Base-by-base conservation (phyloP, 2,329 filamentous ascomycete genomes). In the Paraphoma chrysanthemicola region DNA sequence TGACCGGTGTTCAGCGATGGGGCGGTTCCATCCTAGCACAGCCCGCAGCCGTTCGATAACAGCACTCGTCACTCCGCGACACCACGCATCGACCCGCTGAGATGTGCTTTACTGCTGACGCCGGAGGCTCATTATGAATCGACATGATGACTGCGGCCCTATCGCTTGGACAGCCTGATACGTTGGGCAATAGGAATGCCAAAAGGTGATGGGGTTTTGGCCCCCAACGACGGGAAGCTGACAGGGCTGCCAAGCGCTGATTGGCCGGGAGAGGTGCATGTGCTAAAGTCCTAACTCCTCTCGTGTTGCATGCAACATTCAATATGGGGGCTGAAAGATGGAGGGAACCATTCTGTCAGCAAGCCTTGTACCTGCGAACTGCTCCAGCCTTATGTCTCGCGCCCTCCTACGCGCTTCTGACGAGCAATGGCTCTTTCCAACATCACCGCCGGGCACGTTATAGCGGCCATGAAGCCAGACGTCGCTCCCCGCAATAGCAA, bases 321-420 rank as follows among this genome's bases (percentile, higher is more conserved):
- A 53, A 60, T 53, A 63, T 72, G 61, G 71, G 69, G 71, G 70
- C 70, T 64, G 65, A 69, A 66, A 57, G 54, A 16, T 30, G n/a
- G 49, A 36, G 33, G 33, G 53, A 64, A 63, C 55, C 39, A 51
- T 44, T 46, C 50, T 38, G 31, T 59, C 47, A 63, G 47, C 41
- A 63, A 66, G 60, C 56, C 33, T 10, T 42, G 51, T 43, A 43
- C 14, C 56, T 63, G 62, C 60, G 56, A 71, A 66, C 60, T 42
- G 51, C 45, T 49, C 33, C 54, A 57, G 50, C 53, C 57, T 60
- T 56, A 54, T 59, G 57, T 48, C 56, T 58, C 33, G 41, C 18
- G 12, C 31, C 44, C 14, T 43, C 48, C 52, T 52, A 36, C 33
- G 14, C 33, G 14, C 33, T 14, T 14, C 14, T 38, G 52, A 16